phyloP scores from a whole-genome alignment of 2,329 filamentous ascomycete genomes.

The Ceratocystis cacaofunesta region DNA sequence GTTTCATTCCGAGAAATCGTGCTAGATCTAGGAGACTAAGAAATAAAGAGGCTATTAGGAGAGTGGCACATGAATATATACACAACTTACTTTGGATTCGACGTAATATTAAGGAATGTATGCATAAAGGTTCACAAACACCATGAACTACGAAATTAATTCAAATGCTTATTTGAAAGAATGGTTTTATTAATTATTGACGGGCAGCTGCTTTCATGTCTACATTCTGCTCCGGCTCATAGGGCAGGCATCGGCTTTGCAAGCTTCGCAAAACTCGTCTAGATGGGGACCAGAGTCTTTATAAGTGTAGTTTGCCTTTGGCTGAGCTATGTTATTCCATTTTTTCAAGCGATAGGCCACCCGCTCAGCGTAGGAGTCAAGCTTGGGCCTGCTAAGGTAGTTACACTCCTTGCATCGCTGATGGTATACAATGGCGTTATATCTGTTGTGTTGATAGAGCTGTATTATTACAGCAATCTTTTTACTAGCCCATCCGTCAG shows the following conservation, averaged over 20 bases:
- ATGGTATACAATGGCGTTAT: not conserved
- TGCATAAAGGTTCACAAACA: too few species aligned
- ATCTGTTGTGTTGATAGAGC: not conserved
- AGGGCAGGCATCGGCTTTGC: not conserved
- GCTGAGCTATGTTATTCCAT: not conserved
- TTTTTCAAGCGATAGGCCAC: not conserved
- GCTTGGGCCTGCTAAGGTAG: not conserved
- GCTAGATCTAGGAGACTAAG: too few species aligned
- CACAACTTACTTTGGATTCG: too few species aligned
- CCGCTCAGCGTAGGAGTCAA: not conserved
- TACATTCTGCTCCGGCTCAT: too few species aligned
- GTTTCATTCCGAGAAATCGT: too few species aligned
- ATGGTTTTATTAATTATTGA: too few species aligned
- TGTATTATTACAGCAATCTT: not conserved
- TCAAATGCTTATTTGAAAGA: too few species aligned
- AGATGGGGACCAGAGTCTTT: not conserved
- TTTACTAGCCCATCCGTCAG: not conserved
- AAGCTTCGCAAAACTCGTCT: not conserved
- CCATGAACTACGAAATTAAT: too few species aligned
- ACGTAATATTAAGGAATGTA: too few species aligned
- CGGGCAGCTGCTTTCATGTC: too few species aligned
- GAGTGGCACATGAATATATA: too few species aligned
- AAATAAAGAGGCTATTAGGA: too few species aligned
- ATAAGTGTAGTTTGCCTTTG: not conserved
- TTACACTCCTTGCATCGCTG: not conserved